phyloP scores from a whole-genome alignment of 345 rosid genomes.

The Noccaea caerulescens region DNA sequence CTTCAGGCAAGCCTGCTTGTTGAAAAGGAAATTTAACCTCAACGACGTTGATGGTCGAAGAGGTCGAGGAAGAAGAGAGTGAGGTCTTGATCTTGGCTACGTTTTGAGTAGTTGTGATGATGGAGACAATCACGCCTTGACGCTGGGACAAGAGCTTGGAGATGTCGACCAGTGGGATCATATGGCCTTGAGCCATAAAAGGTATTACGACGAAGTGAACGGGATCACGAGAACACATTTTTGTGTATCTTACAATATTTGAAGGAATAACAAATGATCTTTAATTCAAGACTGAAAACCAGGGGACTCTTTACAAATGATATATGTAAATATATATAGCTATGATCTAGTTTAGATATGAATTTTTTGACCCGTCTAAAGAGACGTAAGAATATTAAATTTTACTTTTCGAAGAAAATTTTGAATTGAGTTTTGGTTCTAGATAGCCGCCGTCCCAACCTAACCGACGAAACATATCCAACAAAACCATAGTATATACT shows the following conservation, averaged over 20 bases:
- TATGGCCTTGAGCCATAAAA: conserved; percentile 52
- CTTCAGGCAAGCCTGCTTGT: conserved; percentile 48
- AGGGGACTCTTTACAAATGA: background rate
- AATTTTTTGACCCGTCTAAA: conserved; percentile 24
- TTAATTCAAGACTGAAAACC: background rate
- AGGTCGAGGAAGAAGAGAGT: conserved; percentile 32
- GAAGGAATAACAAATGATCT: background rate
- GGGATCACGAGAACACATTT: conserved; percentile 32
- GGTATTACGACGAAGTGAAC: conserved; percentile 58
- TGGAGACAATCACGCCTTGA: conserved; percentile 38
- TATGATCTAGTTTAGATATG: conserved; percentile 14
- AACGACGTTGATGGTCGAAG: conserved; percentile 32
- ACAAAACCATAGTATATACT: too few species aligned
- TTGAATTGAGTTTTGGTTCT: conserved; percentile 13
- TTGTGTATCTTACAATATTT: conserved; percentile 5
- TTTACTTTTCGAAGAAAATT: conserved; percentile 2
- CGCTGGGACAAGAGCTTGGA: conserved; percentile 48
- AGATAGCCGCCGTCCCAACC: too few species aligned
- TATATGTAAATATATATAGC: conserved; percentile 9
- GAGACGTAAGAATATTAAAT: background rate
- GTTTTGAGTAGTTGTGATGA: conserved; percentile 48
- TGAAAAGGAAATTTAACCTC: conserved; percentile 39
- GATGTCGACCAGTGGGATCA: conserved; percentile 56
- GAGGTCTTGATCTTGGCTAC: conserved; percentile 38
- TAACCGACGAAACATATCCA: too few species aligned